phyloP scores from a whole-genome alignment of 1,284 basidiomycete species.

The Cryptococcus sp. region DNA sequence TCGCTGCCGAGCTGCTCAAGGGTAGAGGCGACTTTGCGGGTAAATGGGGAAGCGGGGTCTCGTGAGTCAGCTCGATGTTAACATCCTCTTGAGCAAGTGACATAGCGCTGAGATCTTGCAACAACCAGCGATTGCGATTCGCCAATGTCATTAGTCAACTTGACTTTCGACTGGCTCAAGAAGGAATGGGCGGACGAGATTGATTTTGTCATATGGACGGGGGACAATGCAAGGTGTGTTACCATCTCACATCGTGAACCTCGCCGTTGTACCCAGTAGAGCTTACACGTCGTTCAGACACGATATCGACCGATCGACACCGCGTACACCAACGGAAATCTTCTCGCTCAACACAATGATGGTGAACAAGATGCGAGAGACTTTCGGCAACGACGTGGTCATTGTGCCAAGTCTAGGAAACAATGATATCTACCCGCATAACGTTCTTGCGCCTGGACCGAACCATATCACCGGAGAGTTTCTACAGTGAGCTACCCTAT shows the following conservation, averaged over 20 bases:
- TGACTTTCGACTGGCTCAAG: constrained; percentile 77
- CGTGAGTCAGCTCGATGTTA: constrained; percentile 33
- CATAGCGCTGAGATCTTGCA: background rate
- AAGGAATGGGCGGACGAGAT: constrained; percentile 78
- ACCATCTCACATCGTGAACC: background rate
- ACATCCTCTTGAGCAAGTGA: background rate
- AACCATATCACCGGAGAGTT: constrained; percentile 76
- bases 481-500: constrained; percentile 58
- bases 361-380: constrained; percentile 67
- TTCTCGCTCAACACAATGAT: constrained; percentile 71
- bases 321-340: constrained; percentile 80
- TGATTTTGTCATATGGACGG: constrained; percentile 92
- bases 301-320: constrained; percentile 78
- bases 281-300: constrained; percentile 61
- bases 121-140: constrained; percentile 78
- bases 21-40: constrained; percentile 34
- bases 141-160: constrained; percentile 73
- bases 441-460: constrained; percentile 63
- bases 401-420: constrained; percentile 85
- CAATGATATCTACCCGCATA: constrained; percentile 85
- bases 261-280: constrained; percentile 7
- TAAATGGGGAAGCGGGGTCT: constrained; percentile 45
- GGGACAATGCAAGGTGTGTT: constrained; percentile 79
- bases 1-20: constrained; percentile 9
- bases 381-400: constrained; percentile 72